Conservation (phyloP, 352 stramenopile species). For the Phytopythium montanum region DNA sequence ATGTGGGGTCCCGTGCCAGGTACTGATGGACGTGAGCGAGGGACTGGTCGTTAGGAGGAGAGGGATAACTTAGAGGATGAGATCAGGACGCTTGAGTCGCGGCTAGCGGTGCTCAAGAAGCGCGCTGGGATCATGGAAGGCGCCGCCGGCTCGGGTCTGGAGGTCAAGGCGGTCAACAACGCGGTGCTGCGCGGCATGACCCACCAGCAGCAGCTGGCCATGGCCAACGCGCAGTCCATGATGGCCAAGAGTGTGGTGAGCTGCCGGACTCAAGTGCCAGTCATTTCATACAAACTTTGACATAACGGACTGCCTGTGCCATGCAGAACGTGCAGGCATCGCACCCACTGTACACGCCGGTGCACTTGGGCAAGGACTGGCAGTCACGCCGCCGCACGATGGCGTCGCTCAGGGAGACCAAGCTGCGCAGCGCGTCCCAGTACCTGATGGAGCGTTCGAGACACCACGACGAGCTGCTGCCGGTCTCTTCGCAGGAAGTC, state of each 20-base stretch:
- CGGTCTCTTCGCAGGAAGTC: slow-evolving; percentile 20
- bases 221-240: slow-evolving; percentile 4
- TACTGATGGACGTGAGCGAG: not conserved
- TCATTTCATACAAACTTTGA: not conserved
- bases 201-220: slow-evolving; percentile 6
- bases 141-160: not conserved
- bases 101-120: slow-evolving; percentile 28
- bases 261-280: too few relatives aligned
- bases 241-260: slow-evolving; percentile 4
- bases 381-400: slow-evolving; percentile 15
- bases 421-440: slow-evolving; percentile 16
- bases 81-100: slow-evolving; percentile 25
- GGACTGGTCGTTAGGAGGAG: slow-evolving; percentile 17
- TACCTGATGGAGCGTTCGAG: slow-evolving; percentile 20
- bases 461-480: slow-evolving; percentile 10
- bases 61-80: slow-evolving; percentile 21
- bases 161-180: not conserved
- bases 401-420: slow-evolving; percentile 10
- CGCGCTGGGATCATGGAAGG: not conserved
- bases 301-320: not conserved
- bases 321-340: slow-evolving; percentile 16
- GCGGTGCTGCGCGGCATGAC: not conserved
- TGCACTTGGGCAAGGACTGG: slow-evolving; percentile 24
- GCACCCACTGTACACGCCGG: slow-evolving; percentile 21
- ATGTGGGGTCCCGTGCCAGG: not conserved